Percentiles rank a stretch among this genome's conserved stretches.
Conservation (phyloP, 805 yeast species). For the Candida verbasci region DNA sequence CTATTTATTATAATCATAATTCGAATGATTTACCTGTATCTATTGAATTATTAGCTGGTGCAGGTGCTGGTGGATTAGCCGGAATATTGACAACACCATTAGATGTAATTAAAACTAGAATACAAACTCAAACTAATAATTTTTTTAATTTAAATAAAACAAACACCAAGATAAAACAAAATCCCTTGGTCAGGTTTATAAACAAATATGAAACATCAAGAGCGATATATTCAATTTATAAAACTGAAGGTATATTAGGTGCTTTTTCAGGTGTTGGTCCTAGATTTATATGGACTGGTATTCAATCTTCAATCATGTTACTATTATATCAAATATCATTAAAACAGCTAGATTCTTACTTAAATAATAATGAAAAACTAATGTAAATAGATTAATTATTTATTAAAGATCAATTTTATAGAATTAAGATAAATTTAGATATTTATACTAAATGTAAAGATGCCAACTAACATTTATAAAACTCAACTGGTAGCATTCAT, state of each 20-base stretch:
- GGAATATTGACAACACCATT: conserved; percentile 86
- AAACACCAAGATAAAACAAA: background rate
- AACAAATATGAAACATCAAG: conserved; percentile 22
- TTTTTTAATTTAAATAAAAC: background rate
- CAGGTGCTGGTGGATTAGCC: conserved; percentile 92
- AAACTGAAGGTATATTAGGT: conserved; percentile 71
- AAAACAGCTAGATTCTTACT: conserved; percentile 40
- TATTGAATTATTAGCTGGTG: conserved; percentile 81
- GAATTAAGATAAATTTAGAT: too few species aligned
- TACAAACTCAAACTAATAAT: conserved; percentile 74
- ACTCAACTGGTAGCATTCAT: too few species aligned
- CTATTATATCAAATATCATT: conserved; percentile 78
- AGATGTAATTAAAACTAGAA: conserved; percentile 87
- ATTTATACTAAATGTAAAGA: too few species aligned
- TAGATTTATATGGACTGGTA: conserved; percentile 91
- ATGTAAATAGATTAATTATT: background rate
- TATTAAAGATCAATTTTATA: too few species aligned
- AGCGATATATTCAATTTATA: conserved; percentile 45
- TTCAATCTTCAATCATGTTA: conserved; percentile 93
- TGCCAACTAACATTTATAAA: too few species aligned
- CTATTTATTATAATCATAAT: conserved; percentile 36
- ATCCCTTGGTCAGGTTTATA: conserved; percentile 10
- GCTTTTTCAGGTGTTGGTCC: conserved; percentile 96
- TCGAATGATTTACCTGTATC: conserved; percentile 47
- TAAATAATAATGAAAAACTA: conserved; percentile 1